These are phyloP conservation scores for Diutina pseudorugosa DNA, from an alignment of 1,139 yeast genomes.

Conservation along the genomic window DNA sequence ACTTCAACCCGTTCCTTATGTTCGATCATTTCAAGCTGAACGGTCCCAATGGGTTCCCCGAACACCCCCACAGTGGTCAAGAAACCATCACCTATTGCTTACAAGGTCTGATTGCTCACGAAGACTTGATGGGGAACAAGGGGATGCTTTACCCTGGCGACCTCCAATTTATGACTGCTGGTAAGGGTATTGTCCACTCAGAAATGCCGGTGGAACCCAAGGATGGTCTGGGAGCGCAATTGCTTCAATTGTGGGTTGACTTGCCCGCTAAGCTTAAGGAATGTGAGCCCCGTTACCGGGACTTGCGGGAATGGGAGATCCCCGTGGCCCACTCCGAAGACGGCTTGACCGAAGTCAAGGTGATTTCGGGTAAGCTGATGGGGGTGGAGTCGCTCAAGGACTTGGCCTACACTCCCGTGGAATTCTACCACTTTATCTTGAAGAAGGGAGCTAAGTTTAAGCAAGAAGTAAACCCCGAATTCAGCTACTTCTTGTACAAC, in stretches of 20 bases:
- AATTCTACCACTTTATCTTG: constrained; percentile 57
- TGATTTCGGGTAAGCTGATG: constrained; percentile 66
- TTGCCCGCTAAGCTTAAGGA: constrained; percentile 61
- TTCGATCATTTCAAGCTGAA: constrained; percentile 58
- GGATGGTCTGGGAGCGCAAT: constrained; percentile 47
- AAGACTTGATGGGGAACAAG: constrained; percentile 76
- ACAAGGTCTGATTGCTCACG: constrained; percentile 76
- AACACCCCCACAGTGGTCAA: constrained; percentile 89
- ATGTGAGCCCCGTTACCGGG: constrained; percentile 70
- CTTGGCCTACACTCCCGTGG: constrained; percentile 76
- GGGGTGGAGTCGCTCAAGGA: constrained; percentile 67
- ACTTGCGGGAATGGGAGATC: constrained; percentile 58
- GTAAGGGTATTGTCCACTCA: constrained; percentile 76
- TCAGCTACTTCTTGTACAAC: constrained; percentile 65
- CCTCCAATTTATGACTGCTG: constrained; percentile 92
- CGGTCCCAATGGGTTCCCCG: constrained; percentile 63
- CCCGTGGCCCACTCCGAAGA: constrained; percentile 53
- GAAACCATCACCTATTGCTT: constrained; percentile 73
- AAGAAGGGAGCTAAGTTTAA: constrained; percentile 56
- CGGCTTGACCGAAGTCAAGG: constrained; percentile 57
- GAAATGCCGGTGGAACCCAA: constrained; percentile 65
- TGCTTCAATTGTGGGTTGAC: constrained; percentile 90
- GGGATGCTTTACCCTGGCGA: constrained; percentile 80
- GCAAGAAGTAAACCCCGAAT: constrained; percentile 50
- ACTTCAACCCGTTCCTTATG: constrained; percentile 76